Percentiles rank a stretch among this genome's conserved stretches.
These are phyloP conservation scores for Neoscytalidium dimidiatum DNA, from an alignment of 2,329 filamentous ascomycete species.

Conservation along the genomic window DNA sequence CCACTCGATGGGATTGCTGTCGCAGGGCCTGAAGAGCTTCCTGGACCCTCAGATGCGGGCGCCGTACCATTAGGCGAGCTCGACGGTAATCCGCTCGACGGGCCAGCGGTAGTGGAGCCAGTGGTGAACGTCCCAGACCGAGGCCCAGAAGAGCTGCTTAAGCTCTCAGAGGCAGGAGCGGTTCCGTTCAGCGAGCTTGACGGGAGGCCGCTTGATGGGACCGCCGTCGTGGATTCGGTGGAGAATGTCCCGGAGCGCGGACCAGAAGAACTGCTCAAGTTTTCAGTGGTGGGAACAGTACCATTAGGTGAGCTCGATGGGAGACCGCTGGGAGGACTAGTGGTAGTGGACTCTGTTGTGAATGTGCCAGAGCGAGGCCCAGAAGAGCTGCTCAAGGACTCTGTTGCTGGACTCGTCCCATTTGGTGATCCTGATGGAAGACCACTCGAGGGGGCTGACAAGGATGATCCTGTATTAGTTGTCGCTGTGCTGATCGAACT, in stretches of 20 bases:
- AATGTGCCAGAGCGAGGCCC: no score
- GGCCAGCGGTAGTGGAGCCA: neutral
- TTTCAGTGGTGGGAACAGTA: neutral
- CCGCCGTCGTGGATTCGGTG: neutral
- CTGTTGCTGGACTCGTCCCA: neutral
- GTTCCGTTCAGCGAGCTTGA: neutral
- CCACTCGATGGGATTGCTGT: constrained; percentile 10
- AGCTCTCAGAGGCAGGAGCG: neutral
- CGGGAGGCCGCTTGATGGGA: neutral
- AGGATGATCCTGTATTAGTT: neutral
- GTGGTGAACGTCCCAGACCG: neutral
- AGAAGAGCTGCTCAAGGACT: neutral
- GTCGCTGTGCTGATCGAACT: neutral
- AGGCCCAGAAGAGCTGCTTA: neutral
- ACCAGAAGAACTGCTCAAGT: neutral
- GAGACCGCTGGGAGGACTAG: neutral
- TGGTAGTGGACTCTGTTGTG: neutral
- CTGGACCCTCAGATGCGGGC: neutral
- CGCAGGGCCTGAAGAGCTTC: neutral
- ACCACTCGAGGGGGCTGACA: neutral
- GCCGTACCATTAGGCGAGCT: neutral
- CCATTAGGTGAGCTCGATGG: neutral
- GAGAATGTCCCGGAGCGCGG: neutral
- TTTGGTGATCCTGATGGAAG: neutral
- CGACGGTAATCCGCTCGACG: neutral